Evolutionary conservation across 2,329 filamentous ascomycete species (phyloP).

Genomic region (Pezicula neosporulosa): DNA sequence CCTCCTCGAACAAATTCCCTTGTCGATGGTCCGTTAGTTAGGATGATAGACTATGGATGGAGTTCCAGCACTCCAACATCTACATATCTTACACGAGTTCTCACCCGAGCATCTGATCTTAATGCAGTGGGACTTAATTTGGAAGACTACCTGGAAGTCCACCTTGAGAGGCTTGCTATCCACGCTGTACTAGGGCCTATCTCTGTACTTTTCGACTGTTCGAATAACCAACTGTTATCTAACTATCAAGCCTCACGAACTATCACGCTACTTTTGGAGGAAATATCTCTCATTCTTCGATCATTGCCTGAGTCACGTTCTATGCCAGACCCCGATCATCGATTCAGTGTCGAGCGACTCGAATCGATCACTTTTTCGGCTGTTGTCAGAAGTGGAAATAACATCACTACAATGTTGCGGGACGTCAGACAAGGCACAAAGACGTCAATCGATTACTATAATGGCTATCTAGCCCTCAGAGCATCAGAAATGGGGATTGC

Average conservation of each 20-base stretch:
- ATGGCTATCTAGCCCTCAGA: conserved; percentile 78
- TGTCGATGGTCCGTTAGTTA: conserved; percentile 5
- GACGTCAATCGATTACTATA: conserved; percentile 81
- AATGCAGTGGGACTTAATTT: conserved; percentile 55
- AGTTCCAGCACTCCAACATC: conserved; percentile 35
- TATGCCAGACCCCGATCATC: conserved; percentile 49
- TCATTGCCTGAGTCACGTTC: conserved; percentile 69
- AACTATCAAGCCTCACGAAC: conserved; percentile 63
- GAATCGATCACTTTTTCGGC: conserved; percentile 55
- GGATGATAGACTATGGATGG: conserved; percentile 29
- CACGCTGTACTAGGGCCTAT: conserved; percentile 77
- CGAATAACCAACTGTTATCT: conserved; percentile 67
- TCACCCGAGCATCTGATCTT: conserved; percentile 61
- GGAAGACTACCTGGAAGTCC: conserved; percentile 63
- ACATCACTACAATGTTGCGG: conserved; percentile 57
- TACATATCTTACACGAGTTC: conserved; percentile 58
- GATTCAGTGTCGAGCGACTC: conserved; percentile 59
- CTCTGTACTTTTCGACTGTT: conserved; percentile 73
- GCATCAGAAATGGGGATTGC: conserved; percentile 71
- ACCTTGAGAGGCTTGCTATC: conserved; percentile 76
- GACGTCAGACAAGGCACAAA: conserved; percentile 57
- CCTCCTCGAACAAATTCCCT: neutral
- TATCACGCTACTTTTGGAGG: conserved; percentile 68
- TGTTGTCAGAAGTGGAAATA: conserved; percentile 48
- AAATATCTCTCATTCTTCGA: conserved; percentile 70